Evolutionary conservation across 1,139 yeast genomes (phyloP).

Genomic region (Hansenula lynferdii): DNA sequence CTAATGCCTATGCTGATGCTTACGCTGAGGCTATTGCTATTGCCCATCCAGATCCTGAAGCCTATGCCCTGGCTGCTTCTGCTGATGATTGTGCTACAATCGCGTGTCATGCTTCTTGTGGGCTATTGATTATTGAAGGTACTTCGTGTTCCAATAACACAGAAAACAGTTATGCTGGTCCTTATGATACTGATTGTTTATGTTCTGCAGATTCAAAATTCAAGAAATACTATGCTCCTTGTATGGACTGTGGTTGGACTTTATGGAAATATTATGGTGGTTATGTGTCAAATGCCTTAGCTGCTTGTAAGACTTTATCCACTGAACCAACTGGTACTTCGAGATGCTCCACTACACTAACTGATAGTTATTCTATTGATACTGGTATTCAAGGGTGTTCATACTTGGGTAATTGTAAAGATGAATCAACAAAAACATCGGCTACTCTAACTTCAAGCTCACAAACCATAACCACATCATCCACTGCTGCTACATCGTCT

Average conservation of each 20-base stretch:
- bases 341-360: constrained; percentile 12
- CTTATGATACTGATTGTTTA: constrained; percentile 20
- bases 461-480: constrained; percentile 5
- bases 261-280: constrained; percentile 22
- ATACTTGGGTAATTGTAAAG: constrained; percentile 6
- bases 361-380: constrained; percentile 9
- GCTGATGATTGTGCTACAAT: constrained; percentile 15
- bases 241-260: constrained; percentile 26
- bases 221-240: constrained; percentile 15
- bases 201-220: constrained; percentile 17
- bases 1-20: constrained; percentile 15
- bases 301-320: constrained; percentile 11
- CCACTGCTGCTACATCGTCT: too few species aligned
- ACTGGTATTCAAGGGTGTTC: constrained; percentile 3
- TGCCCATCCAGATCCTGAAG: constrained; percentile 16
- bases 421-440: constrained; percentile 5
- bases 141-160: constrained; percentile 11
- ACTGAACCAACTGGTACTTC: constrained; percentile 22
- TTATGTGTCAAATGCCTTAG: constrained; percentile 19
- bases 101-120: constrained; percentile 17
- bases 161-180: constrained; percentile 16
- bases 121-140: constrained; percentile 12
- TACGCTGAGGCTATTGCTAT: constrained; percentile 16
- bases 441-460: constrained; percentile 5
- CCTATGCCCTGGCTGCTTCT: constrained; percentile 12